phyloP scores from a whole-genome alignment of 2,329 filamentous ascomycete genomes.

The Bipolaris sorokiniana region DNA sequence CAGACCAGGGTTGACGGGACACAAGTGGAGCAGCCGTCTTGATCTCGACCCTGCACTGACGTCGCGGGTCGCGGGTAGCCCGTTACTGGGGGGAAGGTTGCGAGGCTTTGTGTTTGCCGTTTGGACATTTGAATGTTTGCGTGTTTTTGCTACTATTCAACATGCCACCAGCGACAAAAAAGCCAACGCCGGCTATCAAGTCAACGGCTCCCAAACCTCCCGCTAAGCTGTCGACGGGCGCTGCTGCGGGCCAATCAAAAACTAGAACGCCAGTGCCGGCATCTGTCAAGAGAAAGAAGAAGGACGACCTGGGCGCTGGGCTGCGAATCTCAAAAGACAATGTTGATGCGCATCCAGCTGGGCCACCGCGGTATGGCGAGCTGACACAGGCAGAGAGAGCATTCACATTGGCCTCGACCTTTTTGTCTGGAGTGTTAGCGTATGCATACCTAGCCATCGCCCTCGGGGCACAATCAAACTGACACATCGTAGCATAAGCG shows the following conservation, averaged over 20 bases:
- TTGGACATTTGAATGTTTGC: slow-evolving; percentile 11
- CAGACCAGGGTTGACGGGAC: slow-evolving; percentile 27
- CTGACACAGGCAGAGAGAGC: slow-evolving; percentile 58
- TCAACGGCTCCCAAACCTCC: neutral
- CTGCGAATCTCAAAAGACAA: slow-evolving; percentile 52
- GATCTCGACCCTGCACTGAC: slow-evolving; percentile 31
- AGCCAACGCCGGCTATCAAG: slow-evolving; percentile 12
- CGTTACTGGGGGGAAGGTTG: slow-evolving; percentile 6
- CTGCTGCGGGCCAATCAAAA: slow-evolving; percentile 20
- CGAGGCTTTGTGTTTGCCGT: slow-evolving; percentile 10
- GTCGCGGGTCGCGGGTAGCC: slow-evolving; percentile 27
- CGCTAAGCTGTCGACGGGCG: neutral
- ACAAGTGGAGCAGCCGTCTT: slow-evolving; percentile 34
- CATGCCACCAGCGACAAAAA: slow-evolving; percentile 37
- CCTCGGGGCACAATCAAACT: slow-evolving; percentile 11
- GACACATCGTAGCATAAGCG: slow-evolving; percentile 54
- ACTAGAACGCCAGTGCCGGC: slow-evolving; percentile 19
- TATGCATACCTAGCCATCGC: slow-evolving; percentile 29
- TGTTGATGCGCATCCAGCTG: slow-evolving; percentile 52
- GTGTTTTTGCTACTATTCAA: slow-evolving; percentile 5
- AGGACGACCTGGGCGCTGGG: slow-evolving; percentile 51
- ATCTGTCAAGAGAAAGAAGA: slow-evolving; percentile 41
- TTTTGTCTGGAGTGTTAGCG: slow-evolving; percentile 57
- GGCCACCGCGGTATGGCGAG: slow-evolving; percentile 54
- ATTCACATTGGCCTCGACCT: slow-evolving; percentile 58